Conservation (phyloP, 2,329 filamentous ascomycete genomes). For the Aspergillus sp. region DNA sequence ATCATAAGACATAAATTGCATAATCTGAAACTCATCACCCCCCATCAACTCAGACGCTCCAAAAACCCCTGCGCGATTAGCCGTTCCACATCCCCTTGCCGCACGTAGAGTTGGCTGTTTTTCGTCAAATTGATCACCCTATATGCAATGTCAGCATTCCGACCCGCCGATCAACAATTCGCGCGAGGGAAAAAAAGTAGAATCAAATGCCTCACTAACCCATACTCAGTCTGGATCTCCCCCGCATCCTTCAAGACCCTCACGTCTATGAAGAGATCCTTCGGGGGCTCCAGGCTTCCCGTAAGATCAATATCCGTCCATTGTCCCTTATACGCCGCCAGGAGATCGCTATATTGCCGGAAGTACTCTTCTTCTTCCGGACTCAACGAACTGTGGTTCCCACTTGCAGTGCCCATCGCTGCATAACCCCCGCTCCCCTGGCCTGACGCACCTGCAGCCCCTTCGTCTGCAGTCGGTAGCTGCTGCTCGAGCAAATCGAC, state of each 20-base stretch:
- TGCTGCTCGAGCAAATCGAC: constrained; percentile 73
- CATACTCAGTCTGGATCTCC: constrained; percentile 98
- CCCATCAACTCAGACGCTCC: constrained; percentile 75
- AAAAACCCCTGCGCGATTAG: constrained; percentile 93
- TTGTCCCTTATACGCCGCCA: constrained; percentile 96
- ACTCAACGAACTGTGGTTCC: constrained; percentile 71
- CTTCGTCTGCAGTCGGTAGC: constrained; percentile 54
- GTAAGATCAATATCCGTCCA: constrained; percentile 98
- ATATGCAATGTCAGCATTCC: constrained; percentile 44
- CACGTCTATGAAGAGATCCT: constrained; percentile 95
- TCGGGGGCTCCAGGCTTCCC: constrained; percentile 88
- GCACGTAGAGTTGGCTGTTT: constrained; percentile 97
- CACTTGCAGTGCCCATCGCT: constrained; percentile 49
- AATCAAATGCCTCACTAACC: constrained; percentile 58
- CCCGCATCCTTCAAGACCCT: constrained; percentile 94
- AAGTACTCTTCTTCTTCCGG: constrained; percentile 98
- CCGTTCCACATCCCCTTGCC: constrained; percentile 92
- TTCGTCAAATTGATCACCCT: constrained; percentile 95
- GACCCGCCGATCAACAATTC: neutral
- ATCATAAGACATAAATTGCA: constrained; percentile 21
- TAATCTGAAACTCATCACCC: neutral
- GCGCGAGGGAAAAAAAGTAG: neutral
- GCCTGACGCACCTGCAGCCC: constrained; percentile 27
- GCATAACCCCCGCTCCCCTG: neutral
- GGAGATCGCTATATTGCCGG: constrained; percentile 82